Base-by-base conservation (phyloP, 768 basidiomycete genomes). In the Suillus americanus region DNA sequence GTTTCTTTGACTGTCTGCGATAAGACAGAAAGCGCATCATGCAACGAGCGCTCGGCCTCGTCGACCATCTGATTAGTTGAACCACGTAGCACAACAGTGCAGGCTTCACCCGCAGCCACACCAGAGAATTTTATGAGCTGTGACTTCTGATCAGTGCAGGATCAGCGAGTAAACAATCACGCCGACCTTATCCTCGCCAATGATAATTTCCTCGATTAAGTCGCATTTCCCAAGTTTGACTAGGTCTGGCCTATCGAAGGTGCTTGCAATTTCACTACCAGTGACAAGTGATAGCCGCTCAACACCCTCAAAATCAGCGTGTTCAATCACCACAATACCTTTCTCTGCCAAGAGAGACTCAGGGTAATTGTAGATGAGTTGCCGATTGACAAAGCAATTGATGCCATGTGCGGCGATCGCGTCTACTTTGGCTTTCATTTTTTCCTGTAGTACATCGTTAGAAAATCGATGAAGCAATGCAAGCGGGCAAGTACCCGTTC, bases 61-160 rank as follows among this genome's bases (percentile, higher is more conserved):
- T 99, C 97, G 30, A 99, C 91, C 97, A 99, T 99, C 75, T 99
- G 97, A 66, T 90, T 91, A 25, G 97, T 99, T 45, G 96, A 97
- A 16, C 97, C 97, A 41, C 97, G 92, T 9, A 99, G 85, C 35
- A 99, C 97, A 61, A 99, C 95, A 0, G 97, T 99, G 76, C 97
- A 99, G 25, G 97, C 97, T 77, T 97, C 89, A 14, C 97, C 97
- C 23, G 97, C 95, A 14, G 96, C 95, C 48, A 99, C 97, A 50
- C 97, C 97, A 10, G 97, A 99, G 83, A 99, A 99, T 80, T 99
- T 99, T 82, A 99, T 97, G 66, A 99, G 85, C 96, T 99, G 69
- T 30, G 12, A 18, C 0, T n/a, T 25, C 37, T 7, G 0, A 40
- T 71, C 40, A 72, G 65, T 60, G 23, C 23, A 18, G 25, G 5